Conservation (phyloP, 78 protist species). For the Polysphondylium violaceum region DNA sequence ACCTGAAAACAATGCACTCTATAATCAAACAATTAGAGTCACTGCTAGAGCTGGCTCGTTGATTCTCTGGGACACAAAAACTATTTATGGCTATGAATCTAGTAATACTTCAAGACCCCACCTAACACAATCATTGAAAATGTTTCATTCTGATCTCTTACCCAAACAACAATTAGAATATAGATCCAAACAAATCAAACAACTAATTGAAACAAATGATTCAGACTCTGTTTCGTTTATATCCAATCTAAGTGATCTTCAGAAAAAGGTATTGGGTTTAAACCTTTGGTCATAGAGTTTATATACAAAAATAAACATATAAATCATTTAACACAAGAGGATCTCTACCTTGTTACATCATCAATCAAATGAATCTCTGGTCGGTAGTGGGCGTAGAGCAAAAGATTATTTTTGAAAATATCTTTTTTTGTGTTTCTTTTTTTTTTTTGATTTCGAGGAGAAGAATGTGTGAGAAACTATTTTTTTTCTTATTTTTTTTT, state of each 20-base stretch:
- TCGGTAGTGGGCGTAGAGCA: no score
- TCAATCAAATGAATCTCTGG: no score
- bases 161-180: slow-evolving; percentile 11
- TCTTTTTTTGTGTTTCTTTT: no score
- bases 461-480: no score
- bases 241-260: background rate
- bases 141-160: slow-evolving; percentile 24
- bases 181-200: slow-evolving; percentile 25
- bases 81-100: slow-evolving; percentile 33
- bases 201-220: background rate
- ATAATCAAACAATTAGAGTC: slow-evolving; percentile 40
- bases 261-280: slow-evolving; percentile 28
- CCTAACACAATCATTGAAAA: slow-evolving; percentile 37
- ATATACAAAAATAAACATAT: no score
- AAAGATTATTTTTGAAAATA: no score
- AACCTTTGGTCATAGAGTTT: no score
- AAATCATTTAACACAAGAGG: no score
- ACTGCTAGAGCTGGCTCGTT: slow-evolving; percentile 61
- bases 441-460: no score
- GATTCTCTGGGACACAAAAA: slow-evolving; percentile 33
- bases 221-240: background rate
- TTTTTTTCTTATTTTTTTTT: no score
- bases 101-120: slow-evolving; percentile 43
- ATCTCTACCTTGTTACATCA: no score
- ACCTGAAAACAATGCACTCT: slow-evolving; percentile 3